Evolutionary conservation across 2,329 filamentous ascomycete genomes (phyloP), one percentile per base, ranked within the genome.

Genomic region (Cladosporium sphaerospermum): DNA sequence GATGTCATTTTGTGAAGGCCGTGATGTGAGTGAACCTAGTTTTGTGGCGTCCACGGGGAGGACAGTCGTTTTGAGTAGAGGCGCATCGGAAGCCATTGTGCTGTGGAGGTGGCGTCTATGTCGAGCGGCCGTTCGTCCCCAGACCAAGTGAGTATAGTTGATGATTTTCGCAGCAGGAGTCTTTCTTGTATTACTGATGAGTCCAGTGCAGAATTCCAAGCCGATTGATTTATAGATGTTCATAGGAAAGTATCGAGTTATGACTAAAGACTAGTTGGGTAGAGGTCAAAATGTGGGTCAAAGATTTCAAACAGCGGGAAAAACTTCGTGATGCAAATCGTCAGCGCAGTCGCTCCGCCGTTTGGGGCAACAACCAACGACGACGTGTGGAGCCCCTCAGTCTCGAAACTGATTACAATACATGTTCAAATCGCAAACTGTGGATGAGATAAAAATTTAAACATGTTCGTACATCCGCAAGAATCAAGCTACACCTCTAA

Each of bases 41-140:
- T 67, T 70, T 14, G 64, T 61, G 4, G 71, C 65, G 54, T 75
- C 67, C 13, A 76, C 67, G 3, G 71, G 64, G 31, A 74, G 57
- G 13, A 72, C 69, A 6, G 61, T 48, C 10, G 73, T 75, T 32
- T 69, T 61, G 19, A 45, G 43, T 14, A 23, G 33, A 51, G 48
- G 32, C 13, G 40, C 13, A 37, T 44, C 48, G 9, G 48, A 44
- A n/a, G 48, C 40, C 48, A 51, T 51, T 4, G n/a, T 39, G 59
- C 59, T 63, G 28, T 53, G 11, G 37, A 23, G 8, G n/a, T 44
- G 48, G 16, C 42, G 42, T 4, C 19, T 31, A 10, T 31, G 19
- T 28, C 23, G 4, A 28, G 23, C 23, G 23, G 23, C 7, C 23
- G 23, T 28, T 28, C 23, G 23, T 28, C 23, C 23, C 23, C 23